Conservation (phyloP, 2,329 filamentous ascomycete species). For the Cladobotryum protrusum region DNA sequence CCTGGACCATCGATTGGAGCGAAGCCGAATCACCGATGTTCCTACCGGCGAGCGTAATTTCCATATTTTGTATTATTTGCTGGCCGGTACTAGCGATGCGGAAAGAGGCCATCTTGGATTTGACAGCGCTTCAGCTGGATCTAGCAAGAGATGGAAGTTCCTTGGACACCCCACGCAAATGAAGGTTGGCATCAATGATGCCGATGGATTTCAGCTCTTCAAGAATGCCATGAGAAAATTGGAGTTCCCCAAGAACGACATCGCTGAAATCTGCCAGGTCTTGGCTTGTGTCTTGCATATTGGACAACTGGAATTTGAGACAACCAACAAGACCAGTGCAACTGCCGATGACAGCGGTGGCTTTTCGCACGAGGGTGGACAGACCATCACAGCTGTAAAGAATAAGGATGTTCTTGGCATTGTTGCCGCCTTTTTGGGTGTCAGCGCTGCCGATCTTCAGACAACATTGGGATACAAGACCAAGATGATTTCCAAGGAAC, state of each 20-base stretch:
- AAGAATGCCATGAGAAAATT: slow-evolving; percentile 91
- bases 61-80: slow-evolving; percentile 89
- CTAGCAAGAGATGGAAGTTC: slow-evolving; percentile 86
- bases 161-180: slow-evolving; percentile 93
- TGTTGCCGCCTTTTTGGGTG: slow-evolving; percentile 89
- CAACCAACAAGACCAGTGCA: slow-evolving; percentile 69
- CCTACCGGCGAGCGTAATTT: slow-evolving; percentile 96
- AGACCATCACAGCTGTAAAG: slow-evolving; percentile 78
- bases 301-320: slow-evolving; percentile 91
- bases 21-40: slow-evolving; percentile 84
- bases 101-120: slow-evolving; percentile 80
- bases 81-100: slow-evolving; percentile 83
- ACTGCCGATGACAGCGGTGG: slow-evolving; percentile 88
- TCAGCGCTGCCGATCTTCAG: slow-evolving; percentile 75
- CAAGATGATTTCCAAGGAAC: slow-evolving; percentile 90
- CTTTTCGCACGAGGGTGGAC: slow-evolving; percentile 90
- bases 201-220: slow-evolving; percentile 94
- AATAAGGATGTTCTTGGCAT: slow-evolving; percentile 87
- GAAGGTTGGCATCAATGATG: slow-evolving; percentile 94
- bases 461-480: slow-evolving; percentile 90
- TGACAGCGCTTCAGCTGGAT: slow-evolving; percentile 43
- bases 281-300: slow-evolving; percentile 94
- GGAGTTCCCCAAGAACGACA: slow-evolving; percentile 87
- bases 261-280: slow-evolving; percentile 94
- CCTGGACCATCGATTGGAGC: slow-evolving; percentile 85